Evolutionary conservation across 176 grass and related monocot species (phyloP).

Genomic region (Eleusine indica): DNA sequence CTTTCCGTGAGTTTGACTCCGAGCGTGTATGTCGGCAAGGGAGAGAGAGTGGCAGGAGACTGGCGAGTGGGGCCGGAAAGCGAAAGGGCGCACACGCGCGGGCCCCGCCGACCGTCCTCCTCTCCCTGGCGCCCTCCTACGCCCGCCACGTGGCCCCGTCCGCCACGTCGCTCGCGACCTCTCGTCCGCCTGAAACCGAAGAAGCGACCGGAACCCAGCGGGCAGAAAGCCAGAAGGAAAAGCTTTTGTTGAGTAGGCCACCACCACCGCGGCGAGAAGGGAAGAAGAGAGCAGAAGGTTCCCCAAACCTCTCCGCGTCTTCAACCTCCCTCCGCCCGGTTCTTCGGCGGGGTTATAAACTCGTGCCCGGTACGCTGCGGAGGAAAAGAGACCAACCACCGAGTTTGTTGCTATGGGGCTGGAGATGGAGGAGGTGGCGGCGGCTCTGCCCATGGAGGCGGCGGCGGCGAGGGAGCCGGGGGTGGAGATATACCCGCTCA

Average conservation of each 20-base stretch:
- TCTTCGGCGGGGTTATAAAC: background rate
- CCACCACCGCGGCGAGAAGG: background rate
- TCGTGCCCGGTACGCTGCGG: background rate
- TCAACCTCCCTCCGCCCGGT: background rate
- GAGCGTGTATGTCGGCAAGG: too few relatives aligned
- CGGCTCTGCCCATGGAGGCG: too few relatives aligned
- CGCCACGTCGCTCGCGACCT: background rate
- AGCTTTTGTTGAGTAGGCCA: background rate
- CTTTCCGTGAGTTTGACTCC: too few relatives aligned
- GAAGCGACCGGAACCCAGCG: background rate
- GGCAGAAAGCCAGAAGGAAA: background rate
- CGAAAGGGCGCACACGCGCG: too few relatives aligned
- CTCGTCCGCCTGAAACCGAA: background rate
- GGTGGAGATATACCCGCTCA: constrained; percentile 54
- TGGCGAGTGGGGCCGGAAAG: too few relatives aligned
- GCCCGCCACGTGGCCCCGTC: too few relatives aligned
- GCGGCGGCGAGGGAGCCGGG: background rate
- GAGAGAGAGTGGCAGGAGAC: too few relatives aligned
- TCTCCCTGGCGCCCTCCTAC: too few relatives aligned
- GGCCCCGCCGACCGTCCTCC: too few relatives aligned
- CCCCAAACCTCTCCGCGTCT: background rate
- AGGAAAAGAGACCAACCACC: background rate
- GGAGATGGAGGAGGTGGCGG: constrained; percentile 33
- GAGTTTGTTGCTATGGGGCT: constrained; percentile 30
- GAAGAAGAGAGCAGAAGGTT: background rate